Evolutionary conservation across 2,329 filamentous ascomycete species (phyloP).

Genomic region (Alternaria viburni): DNA sequence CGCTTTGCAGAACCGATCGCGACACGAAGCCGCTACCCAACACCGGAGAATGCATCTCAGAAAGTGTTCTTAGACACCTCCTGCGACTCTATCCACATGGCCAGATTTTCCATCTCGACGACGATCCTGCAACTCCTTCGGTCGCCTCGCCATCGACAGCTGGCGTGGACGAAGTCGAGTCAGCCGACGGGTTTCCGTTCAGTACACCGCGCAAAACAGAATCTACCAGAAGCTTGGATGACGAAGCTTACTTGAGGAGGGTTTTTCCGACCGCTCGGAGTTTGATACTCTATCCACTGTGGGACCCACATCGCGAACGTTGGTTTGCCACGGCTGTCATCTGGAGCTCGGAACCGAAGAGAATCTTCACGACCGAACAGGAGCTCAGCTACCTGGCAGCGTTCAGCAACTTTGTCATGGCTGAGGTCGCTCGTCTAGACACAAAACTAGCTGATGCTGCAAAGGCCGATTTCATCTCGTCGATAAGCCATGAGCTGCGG

Average conservation of each 20-base stretch:
- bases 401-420: slow-evolving; percentile 50
- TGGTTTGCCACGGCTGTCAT: slow-evolving; percentile 49
- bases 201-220: slow-evolving; percentile 35
- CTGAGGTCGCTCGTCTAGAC: slow-evolving; percentile 47
- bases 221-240: slow-evolving; percentile 39
- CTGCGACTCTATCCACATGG: slow-evolving; percentile 44
- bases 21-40: slow-evolving; percentile 13
- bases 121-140: slow-evolving; percentile 22
- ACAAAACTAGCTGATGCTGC: slow-evolving; percentile 51
- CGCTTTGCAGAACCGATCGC: slow-evolving; percentile 27
- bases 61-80: slow-evolving; percentile 42
- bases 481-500: slow-evolving; percentile 66
- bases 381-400: slow-evolving; percentile 48
- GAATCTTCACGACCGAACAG: slow-evolving; percentile 46
- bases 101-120: slow-evolving; percentile 49
- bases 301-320: slow-evolving; percentile 48
- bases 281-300: slow-evolving; percentile 48
- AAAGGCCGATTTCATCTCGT: slow-evolving; percentile 65
- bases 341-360: slow-evolving; percentile 47
- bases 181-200: slow-evolving; percentile 31
- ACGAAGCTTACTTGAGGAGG: slow-evolving; percentile 41
- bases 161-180: slow-evolving; percentile 19
- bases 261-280: slow-evolving; percentile 47
- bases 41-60: slow-evolving; percentile 34
- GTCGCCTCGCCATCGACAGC: slow-evolving; percentile 24